Evolutionary conservation across 75 land plant genomes (phyloP).

Genomic region (Pinus taeda): DNA sequence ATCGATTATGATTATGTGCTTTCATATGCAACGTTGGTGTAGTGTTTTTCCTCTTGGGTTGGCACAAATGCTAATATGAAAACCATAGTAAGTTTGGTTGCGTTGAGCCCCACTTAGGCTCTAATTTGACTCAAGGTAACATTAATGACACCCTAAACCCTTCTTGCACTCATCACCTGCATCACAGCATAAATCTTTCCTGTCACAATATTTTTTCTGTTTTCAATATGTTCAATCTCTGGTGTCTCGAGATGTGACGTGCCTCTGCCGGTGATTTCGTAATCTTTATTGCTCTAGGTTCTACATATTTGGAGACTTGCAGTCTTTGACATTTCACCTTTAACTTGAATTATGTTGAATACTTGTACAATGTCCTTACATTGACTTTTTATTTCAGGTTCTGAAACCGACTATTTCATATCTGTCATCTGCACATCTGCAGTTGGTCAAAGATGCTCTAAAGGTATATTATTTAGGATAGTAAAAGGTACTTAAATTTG

Average conservation of each 20-base stretch:
- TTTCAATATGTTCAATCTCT: not conserved
- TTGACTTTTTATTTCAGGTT: slow-evolving; percentile 35
- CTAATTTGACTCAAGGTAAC: not conserved
- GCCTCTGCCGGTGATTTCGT: not conserved
- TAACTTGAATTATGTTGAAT: not conserved
- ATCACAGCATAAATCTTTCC: not conserved
- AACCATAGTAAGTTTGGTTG: not conserved
- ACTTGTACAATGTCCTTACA: not conserved
- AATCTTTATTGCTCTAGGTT: not conserved
- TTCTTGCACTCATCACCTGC: not conserved
- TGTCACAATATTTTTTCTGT: not conserved
- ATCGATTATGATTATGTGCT: slow-evolving; percentile 7
- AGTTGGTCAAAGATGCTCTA: slow-evolving; percentile 66
- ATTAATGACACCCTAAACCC: not conserved
- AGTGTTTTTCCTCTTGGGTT: not conserved
- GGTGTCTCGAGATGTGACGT: not conserved
- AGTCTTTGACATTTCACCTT: not conserved
- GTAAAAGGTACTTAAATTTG: not conserved
- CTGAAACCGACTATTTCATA: slow-evolving; percentile 73
- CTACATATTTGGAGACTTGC: not conserved
- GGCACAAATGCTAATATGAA: not conserved
- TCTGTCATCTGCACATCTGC: slow-evolving; percentile 62
- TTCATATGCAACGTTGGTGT: not conserved
- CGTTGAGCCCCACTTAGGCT: not conserved
- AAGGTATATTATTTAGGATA: slow-evolving; percentile 42